Percentiles rank a stretch among this genome's conserved stretches.
These are phyloP conservation scores for Syzygium syzygioides DNA, from an alignment of 441 rosid genomes.

Conservation along the genomic window DNA sequence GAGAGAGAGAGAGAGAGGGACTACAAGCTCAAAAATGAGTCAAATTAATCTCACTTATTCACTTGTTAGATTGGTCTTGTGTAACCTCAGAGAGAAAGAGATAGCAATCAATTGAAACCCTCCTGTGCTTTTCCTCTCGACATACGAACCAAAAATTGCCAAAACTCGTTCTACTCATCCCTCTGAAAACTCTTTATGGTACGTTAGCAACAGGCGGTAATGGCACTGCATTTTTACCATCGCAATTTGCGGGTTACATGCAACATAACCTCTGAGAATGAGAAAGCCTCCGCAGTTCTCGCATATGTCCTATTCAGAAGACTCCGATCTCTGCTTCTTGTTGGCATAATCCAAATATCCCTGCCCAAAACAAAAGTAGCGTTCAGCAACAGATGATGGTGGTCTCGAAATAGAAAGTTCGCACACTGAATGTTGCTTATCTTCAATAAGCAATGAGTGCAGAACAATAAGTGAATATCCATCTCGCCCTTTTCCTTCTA, in stretches of 20 bases:
- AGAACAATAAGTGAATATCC: background rate
- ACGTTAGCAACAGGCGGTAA: background rate
- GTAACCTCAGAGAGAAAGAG: background rate
- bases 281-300: background rate
- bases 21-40: too few species aligned
- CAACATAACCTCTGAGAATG: background rate
- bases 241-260: background rate
- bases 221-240: background rate
- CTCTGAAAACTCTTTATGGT: background rate
- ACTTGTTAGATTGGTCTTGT: too few species aligned
- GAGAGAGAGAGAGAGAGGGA: background rate
- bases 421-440: background rate
- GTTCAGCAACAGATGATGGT: background rate
- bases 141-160: background rate
- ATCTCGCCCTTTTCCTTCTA: background rate
- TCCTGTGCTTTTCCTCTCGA: background rate
- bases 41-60: too few species aligned
- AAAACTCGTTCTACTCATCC: background rate
- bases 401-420: background rate
- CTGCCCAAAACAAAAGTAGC: constrained; percentile 30
- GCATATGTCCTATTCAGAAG: background rate
- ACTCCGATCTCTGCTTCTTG: constrained; percentile 23
- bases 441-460: background rate
- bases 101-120: background rate
- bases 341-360: constrained; percentile 65